Percentiles rank a stretch among this genome's conserved stretches.
These are phyloP conservation scores for Penstemon newberryi DNA, from an alignment of 257 asterid species.

Conservation along the genomic window DNA sequence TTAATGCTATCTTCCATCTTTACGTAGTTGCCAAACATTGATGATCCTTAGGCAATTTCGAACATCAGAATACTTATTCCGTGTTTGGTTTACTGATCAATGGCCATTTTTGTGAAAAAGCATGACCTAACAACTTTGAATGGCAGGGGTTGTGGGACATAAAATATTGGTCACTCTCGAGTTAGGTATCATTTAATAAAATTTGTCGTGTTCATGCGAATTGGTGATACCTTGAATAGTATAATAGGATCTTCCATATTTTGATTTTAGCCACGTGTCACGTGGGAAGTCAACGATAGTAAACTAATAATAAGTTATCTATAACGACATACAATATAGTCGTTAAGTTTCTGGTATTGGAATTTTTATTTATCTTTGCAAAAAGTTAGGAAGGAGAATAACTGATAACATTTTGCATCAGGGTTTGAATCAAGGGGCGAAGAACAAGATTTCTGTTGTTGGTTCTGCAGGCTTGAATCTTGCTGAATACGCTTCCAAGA, in stretches of 20 bases:
- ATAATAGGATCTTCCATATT: background rate
- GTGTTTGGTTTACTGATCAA: too few relatives aligned
- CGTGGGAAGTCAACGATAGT: constrained; percentile 7
- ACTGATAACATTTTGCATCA: constrained; percentile 32
- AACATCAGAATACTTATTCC: background rate
- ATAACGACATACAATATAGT: background rate
- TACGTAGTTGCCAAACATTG: background rate
- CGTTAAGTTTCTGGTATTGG: background rate
- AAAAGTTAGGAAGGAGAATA: background rate
- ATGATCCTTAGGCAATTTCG: background rate
- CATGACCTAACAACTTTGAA: background rate
- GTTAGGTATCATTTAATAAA: constrained; percentile 1
- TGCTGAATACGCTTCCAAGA: constrained; percentile 71
- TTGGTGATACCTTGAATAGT: constrained; percentile 6
- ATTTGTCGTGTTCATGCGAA: background rate
- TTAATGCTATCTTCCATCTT: too few relatives aligned
- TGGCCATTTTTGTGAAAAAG: background rate
- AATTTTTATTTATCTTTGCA: background rate
- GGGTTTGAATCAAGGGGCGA: constrained; percentile 64
- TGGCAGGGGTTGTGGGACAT: background rate
- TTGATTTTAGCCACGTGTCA: constrained; percentile 8
- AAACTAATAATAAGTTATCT: constrained; percentile 14
- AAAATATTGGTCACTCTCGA: background rate
- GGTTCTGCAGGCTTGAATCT: constrained; percentile 73
- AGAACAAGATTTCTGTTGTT: constrained; percentile 57